These are phyloP conservation scores for Hypocreales sp. DNA, from an alignment of 2,329 filamentous ascomycete genomes.

Conservation along the genomic window DNA sequence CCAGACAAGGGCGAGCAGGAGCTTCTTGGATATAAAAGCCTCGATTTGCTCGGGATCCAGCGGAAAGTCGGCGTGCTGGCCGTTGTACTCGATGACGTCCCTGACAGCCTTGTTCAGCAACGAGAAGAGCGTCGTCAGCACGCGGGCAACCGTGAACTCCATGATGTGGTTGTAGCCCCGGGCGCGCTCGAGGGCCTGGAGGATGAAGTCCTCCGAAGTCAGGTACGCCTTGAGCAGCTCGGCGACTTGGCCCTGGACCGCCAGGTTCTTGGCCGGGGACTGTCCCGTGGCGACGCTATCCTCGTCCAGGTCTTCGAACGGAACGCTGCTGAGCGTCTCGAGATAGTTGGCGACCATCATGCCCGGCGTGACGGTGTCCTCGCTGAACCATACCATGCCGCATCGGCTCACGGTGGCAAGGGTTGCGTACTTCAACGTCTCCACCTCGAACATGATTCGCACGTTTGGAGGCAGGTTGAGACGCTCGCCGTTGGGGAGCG, in stretches of 20 bases:
- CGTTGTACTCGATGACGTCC: constrained; percentile 89
- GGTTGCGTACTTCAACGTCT: constrained; percentile 92
- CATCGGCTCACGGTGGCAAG: constrained; percentile 98
- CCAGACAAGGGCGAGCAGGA: constrained; percentile 87
- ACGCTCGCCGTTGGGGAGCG: constrained; percentile 92
- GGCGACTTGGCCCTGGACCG: constrained; percentile 65
- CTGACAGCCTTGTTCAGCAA: constrained; percentile 87
- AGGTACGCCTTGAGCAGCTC: constrained; percentile 64
- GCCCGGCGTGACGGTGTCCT: constrained; percentile 81
- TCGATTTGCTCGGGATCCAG: constrained; percentile 83
- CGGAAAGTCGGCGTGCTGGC: constrained; percentile 86
- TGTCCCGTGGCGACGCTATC: constrained; percentile 66
- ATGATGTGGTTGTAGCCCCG: constrained; percentile 86
- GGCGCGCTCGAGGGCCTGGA: constrained; percentile 61
- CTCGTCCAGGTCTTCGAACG: constrained; percentile 92
- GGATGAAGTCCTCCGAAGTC: constrained; percentile 64
- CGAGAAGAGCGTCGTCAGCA: constrained; percentile 86
- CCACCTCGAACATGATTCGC: constrained; percentile 99
- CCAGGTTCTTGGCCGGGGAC: constrained; percentile 61
- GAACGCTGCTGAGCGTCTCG: constrained; percentile 61
- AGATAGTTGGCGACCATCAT: constrained; percentile 94
- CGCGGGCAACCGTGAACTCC: constrained; percentile 87
- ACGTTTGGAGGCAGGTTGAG: constrained; percentile 89
- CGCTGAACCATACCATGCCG: constrained; percentile 99
- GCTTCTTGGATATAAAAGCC: constrained; percentile 80